A percentile compares a stretch with the other conserved stretches of the same genome.
Evolutionary conservation across 345 rosid species (phyloP).

Genomic region (Reutealis trisperma): DNA sequence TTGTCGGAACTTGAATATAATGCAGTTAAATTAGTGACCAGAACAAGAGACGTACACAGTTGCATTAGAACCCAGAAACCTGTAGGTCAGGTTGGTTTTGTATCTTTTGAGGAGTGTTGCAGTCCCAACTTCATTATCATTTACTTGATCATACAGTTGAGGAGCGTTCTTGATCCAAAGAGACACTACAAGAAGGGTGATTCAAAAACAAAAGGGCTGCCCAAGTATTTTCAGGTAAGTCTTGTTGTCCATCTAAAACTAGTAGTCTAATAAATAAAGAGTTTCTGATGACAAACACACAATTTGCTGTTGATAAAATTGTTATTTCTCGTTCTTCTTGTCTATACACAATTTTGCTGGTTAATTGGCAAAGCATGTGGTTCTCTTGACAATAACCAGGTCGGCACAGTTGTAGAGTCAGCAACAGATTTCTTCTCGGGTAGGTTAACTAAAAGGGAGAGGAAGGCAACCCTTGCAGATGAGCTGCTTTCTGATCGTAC

Average conservation of each 20-base stretch:
- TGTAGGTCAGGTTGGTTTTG: background rate
- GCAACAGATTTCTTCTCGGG: slow-evolving; percentile 57
- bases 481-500: slow-evolving; percentile 69
- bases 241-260: background rate
- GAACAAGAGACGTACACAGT: background rate
- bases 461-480: slow-evolving; percentile 76
- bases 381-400: slow-evolving; percentile 41
- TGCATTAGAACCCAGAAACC: background rate
- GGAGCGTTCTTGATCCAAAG: slow-evolving; percentile 76
- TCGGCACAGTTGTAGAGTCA: slow-evolving; percentile 80
- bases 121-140: slow-evolving; percentile 5
- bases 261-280: background rate
- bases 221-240: slow-evolving; percentile 89
- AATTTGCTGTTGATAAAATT: background rate
- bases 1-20: background rate
- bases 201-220: slow-evolving; percentile 55
- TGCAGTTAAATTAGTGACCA: background rate
- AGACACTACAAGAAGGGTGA: slow-evolving; percentile 78
- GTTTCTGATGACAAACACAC: background rate
- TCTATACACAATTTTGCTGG: background rate
- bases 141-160: slow-evolving; percentile 49
- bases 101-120: background rate
- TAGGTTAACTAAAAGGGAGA: slow-evolving; percentile 82
- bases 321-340: background rate
- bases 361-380: slow-evolving; percentile 1